These are phyloP conservation scores for Alternaria triticimaculans DNA, from an alignment of 2,329 filamentous ascomycete genomes.

Conservation along the genomic window DNA sequence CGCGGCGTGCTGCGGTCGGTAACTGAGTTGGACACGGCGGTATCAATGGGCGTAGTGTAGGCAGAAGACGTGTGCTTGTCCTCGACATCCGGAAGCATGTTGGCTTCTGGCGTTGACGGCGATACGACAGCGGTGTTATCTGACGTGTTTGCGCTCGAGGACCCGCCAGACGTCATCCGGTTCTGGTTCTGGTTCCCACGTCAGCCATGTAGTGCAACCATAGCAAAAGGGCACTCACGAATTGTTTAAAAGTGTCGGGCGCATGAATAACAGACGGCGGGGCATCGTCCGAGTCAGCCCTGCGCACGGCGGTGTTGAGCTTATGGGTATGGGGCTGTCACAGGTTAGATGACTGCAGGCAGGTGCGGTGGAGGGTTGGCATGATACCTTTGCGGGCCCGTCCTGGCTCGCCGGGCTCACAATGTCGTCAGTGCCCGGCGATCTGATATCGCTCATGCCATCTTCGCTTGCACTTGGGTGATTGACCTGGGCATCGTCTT, in stretches of 20 bases:
- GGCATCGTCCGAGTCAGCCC: conserved; percentile 72
- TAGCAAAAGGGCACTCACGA: conserved; percentile 60
- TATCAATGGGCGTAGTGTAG: conserved; percentile 77
- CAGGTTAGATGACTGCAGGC: conserved; percentile 2
- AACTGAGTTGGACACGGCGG: conserved; percentile 63
- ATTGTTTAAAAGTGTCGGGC: conserved; percentile 79
- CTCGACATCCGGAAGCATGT: conserved; percentile 46
- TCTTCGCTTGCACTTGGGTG: conserved; percentile 48
- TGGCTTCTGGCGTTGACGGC: conserved; percentile 47
- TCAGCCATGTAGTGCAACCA: conserved; percentile 43
- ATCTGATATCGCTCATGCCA: conserved; percentile 49
- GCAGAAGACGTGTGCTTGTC: conserved; percentile 47
- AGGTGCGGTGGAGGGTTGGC: background rate
- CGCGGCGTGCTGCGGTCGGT: conserved; percentile 76
- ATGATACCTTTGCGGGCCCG: conserved; percentile 39
- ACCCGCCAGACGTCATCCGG: conserved; percentile 37
- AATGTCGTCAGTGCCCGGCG: conserved; percentile 45
- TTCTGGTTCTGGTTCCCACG: conserved; percentile 39
- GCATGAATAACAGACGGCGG: conserved; percentile 91
- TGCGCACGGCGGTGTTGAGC: conserved; percentile 54
- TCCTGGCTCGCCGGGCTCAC: conserved; percentile 43
- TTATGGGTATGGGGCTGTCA: conserved; percentile 50
- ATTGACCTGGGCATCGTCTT: conserved; percentile 75
- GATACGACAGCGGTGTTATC: conserved; percentile 48
- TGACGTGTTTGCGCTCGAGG: conserved; percentile 40